Evolutionary conservation across 2,329 filamentous ascomycete genomes (phyloP), one percentile per base, ranked within the genome.

Genomic region (Grosmannia clavigera): DNA sequence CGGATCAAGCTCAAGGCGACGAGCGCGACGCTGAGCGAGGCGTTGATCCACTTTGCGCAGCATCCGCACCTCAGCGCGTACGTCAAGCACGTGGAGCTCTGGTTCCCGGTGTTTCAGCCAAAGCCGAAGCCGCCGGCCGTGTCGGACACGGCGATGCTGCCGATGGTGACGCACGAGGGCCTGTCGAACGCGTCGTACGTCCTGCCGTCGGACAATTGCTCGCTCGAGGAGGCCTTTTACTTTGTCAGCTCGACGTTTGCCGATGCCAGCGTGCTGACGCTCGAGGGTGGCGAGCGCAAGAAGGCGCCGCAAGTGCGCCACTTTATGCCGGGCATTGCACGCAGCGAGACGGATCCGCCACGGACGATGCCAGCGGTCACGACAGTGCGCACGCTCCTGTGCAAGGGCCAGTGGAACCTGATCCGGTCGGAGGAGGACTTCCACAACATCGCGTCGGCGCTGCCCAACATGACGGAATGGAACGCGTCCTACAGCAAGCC

Each of bases 1-100:
- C 86, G 89, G 69, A 82, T 90, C 73, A 89, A 90, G 71, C 75
- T 90, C 65, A 87, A 88, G 72, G 87, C 85, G 0, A 88, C 85
- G 0, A 74, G 81, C 46, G 77, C 81, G n/a, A 85, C 80, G 19
- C 72, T 88, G 50, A 73, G 80, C 51, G 77, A 83, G 55, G 81
- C 85, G 7, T 75, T 80, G 63, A 64, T 73, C 40, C 89, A 86
- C 75, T 87, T 90, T 65, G 70, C 73, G 19, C 65, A 71, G 11
- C 78, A 84, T 61, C 74, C 78, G 33, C 81, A 87, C 66, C 78
- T 90, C 6, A 78, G 81, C 25, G 66, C 72, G 10, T 83, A 88
- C 65, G 82, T 90, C 62, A 84, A 83, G 64, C 87, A 90, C 67
- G 80, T 90, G 61, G 87, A 90, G 71, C 78, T 90, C 51, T 90